Evolutionary conservation across 768 basidiomycete species (phyloP).

Genomic region (Trametes cinnabarina): DNA sequence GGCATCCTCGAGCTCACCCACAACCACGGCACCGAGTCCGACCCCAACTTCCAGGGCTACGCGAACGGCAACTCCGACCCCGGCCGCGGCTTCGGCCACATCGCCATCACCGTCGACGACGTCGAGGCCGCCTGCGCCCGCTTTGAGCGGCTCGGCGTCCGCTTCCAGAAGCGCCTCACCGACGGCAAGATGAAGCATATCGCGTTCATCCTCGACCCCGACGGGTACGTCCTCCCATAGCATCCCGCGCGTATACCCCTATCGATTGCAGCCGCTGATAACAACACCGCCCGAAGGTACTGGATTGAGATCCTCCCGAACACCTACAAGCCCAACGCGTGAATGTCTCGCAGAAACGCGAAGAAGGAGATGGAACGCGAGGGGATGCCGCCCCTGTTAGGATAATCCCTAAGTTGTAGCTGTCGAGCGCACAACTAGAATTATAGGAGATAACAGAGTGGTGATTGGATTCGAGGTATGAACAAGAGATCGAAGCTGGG

Average conservation of each 20-base stretch:
- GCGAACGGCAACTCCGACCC: constrained; percentile 84
- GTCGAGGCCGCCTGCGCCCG: constrained; percentile 80
- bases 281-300: constrained; percentile 38
- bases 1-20: constrained; percentile 77
- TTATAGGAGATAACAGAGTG: no score
- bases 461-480: no score
- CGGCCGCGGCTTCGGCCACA: constrained; percentile 81
- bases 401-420: no score
- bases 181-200: constrained; percentile 87
- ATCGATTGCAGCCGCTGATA: neutral
- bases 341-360: neutral
- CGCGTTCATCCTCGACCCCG: constrained; percentile 83
- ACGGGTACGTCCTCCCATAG: constrained; percentile 53
- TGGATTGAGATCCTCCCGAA: constrained; percentile 54
- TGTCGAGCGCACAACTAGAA: no score
- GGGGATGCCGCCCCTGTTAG: neutral
- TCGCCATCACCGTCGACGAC: constrained; percentile 81
- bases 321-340: constrained; percentile 5
- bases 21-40: constrained; percentile 88
- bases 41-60: constrained; percentile 78
- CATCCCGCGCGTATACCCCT: neutral
- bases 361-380: neutral
- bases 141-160: constrained; percentile 76
- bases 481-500: no score
- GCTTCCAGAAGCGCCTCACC: constrained; percentile 82